These are phyloP conservation scores for Russula virescens DNA, from an alignment of 768 basidiomycete species.

Conservation along the genomic window DNA sequence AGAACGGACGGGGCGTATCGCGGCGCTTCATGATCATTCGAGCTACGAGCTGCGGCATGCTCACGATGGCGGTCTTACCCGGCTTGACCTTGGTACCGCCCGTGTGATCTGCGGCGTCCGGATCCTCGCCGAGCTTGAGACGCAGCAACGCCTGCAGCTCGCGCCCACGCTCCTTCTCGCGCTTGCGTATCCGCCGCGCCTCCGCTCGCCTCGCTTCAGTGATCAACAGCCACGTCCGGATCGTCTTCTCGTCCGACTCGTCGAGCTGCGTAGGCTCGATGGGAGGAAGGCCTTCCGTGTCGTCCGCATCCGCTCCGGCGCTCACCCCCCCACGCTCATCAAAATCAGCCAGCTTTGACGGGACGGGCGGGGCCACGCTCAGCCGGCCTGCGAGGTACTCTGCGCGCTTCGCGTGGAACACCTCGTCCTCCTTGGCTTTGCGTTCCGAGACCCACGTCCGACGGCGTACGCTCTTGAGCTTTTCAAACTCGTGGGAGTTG, in stretches of 20 bases:
- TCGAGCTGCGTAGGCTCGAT: conserved; percentile 30
- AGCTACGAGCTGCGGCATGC: conserved; percentile 40
- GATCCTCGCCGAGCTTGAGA: conserved; percentile 42
- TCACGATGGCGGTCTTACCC: conserved; percentile 25
- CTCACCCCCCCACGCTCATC: conserved; percentile 29
- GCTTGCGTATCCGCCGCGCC: conserved; percentile 41
- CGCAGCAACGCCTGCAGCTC: conserved; percentile 53
- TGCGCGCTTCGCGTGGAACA: conserved; percentile 16
- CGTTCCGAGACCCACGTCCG: conserved; percentile 22
- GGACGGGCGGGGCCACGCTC: conserved; percentile 21
- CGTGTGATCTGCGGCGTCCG: conserved; percentile 24
- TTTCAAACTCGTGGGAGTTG: conserved; percentile 16
- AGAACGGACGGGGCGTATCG: conserved; percentile 36
- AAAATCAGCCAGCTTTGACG: conserved; percentile 24
- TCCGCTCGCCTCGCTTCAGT: conserved; percentile 33
- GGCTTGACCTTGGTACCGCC: conserved; percentile 21
- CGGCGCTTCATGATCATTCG: conserved; percentile 43
- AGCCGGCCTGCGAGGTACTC: conserved; percentile 19
- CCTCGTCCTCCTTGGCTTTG: conserved; percentile 23
- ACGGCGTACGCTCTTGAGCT: conserved; percentile 20
- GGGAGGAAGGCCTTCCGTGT: conserved; percentile 37
- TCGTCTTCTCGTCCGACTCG: conserved; percentile 21
- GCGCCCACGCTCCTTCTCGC: conserved; percentile 48
- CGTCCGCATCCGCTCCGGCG: conserved; percentile 28
- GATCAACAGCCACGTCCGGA: conserved; percentile 31